These are phyloP conservation scores for Plasmodium malariae DNA, from an alignment of 169 alveolate genomes.

Conservation along the genomic window DNA sequence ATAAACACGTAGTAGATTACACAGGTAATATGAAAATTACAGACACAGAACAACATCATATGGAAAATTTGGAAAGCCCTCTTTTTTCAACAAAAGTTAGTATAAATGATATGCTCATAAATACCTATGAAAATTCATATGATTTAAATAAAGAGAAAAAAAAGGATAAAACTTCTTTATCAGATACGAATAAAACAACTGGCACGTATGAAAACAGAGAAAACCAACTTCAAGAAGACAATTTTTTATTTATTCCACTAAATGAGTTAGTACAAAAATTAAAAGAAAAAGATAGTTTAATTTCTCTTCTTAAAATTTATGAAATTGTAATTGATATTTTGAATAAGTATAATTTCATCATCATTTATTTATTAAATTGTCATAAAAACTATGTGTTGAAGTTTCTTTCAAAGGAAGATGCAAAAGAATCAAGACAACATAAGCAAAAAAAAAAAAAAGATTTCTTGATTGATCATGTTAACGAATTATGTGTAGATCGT, in stretches of 20 bases:
- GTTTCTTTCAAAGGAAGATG: not conserved
- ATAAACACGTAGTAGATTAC: too few relatives aligned
- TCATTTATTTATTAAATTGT: constrained; percentile 43
- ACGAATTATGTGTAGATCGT: not conserved
- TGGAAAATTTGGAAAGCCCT: not conserved
- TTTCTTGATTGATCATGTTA: not conserved
- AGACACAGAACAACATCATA: not conserved
- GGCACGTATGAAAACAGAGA: not conserved
- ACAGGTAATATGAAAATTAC: too few relatives aligned
- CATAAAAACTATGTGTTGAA: not conserved
- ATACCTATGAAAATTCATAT: not conserved
- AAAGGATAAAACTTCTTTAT: not conserved
- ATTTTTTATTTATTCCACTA: constrained; percentile 68
- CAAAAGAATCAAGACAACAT: not conserved
- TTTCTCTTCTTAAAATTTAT: constrained; percentile 62
- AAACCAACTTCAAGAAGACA: constrained; percentile 43
- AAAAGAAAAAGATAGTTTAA: constrained; percentile 33
- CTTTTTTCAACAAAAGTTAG: not conserved
- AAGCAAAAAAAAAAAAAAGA: not conserved
- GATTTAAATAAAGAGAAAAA: constrained; percentile 2
- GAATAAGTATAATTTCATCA: constrained; percentile 56
- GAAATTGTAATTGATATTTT: constrained; percentile 63
- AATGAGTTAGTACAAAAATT: constrained; percentile 62
- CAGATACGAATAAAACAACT: constrained; percentile 2
- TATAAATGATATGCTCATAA: not conserved